These are phyloP conservation scores for Ustilago crameri DNA, from an alignment of 1,284 basidiomycete genomes.

Conservation along the genomic window DNA sequence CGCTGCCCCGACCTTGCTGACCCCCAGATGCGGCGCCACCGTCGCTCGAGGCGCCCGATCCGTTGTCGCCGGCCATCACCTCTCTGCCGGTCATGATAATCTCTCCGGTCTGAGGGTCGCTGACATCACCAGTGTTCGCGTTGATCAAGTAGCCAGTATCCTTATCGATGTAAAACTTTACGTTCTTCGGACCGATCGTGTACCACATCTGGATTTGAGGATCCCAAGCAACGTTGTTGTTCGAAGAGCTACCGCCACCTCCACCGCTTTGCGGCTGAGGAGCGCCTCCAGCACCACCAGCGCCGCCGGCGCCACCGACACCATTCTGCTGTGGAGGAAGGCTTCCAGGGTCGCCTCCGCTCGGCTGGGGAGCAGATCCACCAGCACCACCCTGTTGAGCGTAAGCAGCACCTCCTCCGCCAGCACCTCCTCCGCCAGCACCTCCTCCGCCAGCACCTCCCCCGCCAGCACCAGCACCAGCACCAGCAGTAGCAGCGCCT, in stretches of 20 bases:
- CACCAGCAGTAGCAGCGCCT: too few relatives aligned
- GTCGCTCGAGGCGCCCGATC: slow-evolving; percentile 1
- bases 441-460: neutral
- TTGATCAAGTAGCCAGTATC: slow-evolving; percentile 21
- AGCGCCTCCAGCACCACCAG: neutral
- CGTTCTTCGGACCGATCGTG: slow-evolving; percentile 6
- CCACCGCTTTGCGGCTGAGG: neutral
- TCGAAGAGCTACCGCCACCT: neutral
- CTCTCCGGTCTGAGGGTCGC: slow-evolving; percentile 34
- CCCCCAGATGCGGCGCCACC: slow-evolving; percentile 4
- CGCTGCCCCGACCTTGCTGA: neutral
- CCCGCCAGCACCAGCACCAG: neutral
- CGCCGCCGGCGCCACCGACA: neutral
- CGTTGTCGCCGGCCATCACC: neutral
- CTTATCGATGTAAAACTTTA: slow-evolving; percentile 27
- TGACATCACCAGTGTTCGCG: slow-evolving; percentile 19
- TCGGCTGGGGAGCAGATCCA: neutral
- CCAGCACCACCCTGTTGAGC: neutral
- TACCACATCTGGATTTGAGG: slow-evolving; percentile 3
- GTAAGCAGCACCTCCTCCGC: neutral
- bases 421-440: neutral
- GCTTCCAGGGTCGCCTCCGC: neutral
- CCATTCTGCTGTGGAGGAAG: neutral
- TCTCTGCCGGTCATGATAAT: slow-evolving; percentile 11
- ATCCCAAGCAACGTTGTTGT: slow-evolving; percentile 5